These are phyloP conservation scores for Colletotrichum sp. DNA, from an alignment of 2,329 filamentous ascomycete genomes.

Conservation along the genomic window DNA sequence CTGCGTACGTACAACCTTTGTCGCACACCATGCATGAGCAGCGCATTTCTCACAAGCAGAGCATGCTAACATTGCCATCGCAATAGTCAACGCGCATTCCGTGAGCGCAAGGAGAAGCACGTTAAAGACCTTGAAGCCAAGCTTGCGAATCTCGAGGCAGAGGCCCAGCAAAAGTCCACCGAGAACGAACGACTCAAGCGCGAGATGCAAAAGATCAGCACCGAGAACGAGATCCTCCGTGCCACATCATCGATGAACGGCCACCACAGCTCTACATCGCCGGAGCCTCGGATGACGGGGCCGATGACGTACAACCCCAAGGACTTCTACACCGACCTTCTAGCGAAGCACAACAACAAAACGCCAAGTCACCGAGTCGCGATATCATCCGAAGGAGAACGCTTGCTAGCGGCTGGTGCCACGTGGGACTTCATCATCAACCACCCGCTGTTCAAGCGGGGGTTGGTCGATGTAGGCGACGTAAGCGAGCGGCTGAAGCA, in stretches of 20 bases:
- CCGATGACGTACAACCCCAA: constrained; percentile 75
- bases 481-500: constrained; percentile 81
- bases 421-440: constrained; percentile 90
- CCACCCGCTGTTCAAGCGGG: constrained; percentile 77
- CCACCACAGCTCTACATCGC: constrained; percentile 43
- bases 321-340: constrained; percentile 71
- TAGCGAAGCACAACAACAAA: constrained; percentile 67
- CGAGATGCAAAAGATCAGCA: constrained; percentile 82
- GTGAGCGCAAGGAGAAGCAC: constrained; percentile 92
- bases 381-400: constrained; percentile 69
- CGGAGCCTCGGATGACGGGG: constrained; percentile 62
- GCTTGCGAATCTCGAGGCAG: constrained; percentile 77
- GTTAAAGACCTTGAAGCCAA: constrained; percentile 93
- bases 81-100: constrained; percentile 87
- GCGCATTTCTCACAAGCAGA: not conserved
- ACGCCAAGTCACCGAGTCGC: constrained; percentile 72
- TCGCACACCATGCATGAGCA: not conserved
- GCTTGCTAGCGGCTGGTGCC: constrained; percentile 75
- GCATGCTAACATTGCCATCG: not conserved
- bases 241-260: constrained; percentile 66
- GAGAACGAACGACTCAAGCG: constrained; percentile 90
- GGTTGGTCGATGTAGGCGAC: constrained; percentile 80
- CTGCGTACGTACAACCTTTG: constrained; percentile 55
- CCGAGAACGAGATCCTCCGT: constrained; percentile 91
- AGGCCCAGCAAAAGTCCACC: constrained; percentile 72